A percentile compares a stretch with the other conserved stretches of the same genome.
Evolutionary conservation across 129 eudicot genomes (phyloP).

Genomic region (Helianthus tuberosus): DNA sequence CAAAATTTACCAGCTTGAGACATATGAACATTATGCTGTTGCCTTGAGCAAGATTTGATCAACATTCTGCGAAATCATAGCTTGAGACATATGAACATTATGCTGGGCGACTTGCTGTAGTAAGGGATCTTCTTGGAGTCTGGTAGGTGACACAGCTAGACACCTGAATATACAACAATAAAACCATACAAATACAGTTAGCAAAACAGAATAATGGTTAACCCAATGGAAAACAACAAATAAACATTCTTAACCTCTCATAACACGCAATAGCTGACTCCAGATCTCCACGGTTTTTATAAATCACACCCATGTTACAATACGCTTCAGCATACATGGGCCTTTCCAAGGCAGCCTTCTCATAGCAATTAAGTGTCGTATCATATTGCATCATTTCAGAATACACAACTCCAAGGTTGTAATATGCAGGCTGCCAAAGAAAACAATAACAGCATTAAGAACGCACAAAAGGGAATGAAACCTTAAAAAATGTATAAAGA

Average conservation of each 20-base stretch:
- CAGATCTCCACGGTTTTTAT: constrained; percentile 89
- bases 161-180: constrained; percentile 55
- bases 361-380: constrained; percentile 89
- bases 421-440: constrained; percentile 93
- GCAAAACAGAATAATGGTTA: constrained; percentile 2
- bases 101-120: too few relatives aligned
- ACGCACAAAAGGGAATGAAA: constrained; percentile 11
- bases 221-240: constrained; percentile 5
- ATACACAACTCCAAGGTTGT: constrained; percentile 98
- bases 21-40: too few relatives aligned
- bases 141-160: constrained; percentile 93
- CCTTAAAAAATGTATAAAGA: constrained; percentile 12
- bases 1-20: too few relatives aligned
- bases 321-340: constrained; percentile 99
- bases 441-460: constrained; percentile 29
- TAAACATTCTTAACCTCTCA: constrained; percentile 65
- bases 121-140: too few relatives aligned
- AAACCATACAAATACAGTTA: constrained; percentile 21
- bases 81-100: too few relatives aligned
- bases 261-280: constrained; percentile 97
- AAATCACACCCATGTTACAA: constrained; percentile 99
- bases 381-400: constrained; percentile 99
- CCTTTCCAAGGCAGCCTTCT: constrained; percentile 92
- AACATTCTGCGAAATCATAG: too few relatives aligned
- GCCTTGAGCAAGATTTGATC: too few relatives aligned